Evolutionary conservation across 2,329 filamentous ascomycete genomes (phyloP).

Genomic region (Tympanopsis confertula): DNA sequence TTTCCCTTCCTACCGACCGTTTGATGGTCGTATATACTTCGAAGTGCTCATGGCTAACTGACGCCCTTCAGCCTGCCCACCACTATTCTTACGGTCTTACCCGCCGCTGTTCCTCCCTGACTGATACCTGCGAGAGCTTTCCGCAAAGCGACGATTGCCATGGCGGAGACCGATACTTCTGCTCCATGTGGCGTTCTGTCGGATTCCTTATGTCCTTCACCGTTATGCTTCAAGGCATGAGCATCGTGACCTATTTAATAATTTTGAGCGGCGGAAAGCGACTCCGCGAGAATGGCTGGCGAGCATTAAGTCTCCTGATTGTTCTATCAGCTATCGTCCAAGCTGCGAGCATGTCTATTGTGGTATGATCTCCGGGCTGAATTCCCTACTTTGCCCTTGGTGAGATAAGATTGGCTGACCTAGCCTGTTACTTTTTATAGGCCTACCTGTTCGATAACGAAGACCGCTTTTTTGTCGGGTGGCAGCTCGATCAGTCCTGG

Average conservation of each 20-base stretch:
- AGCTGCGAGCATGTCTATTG: constrained; percentile 67
- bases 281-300: constrained; percentile 74
- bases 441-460: constrained; percentile 12
- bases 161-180: constrained; percentile 63
- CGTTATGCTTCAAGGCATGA: constrained; percentile 70
- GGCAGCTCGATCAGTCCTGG: constrained; percentile 11
- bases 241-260: constrained; percentile 67
- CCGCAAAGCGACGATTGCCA: constrained; percentile 58
- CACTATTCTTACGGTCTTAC: constrained; percentile 50
- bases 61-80: too few relatives aligned
- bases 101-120: constrained; percentile 63
- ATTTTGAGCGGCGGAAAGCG: constrained; percentile 69
- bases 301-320: constrained; percentile 57
- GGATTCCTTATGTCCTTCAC: constrained; percentile 81
- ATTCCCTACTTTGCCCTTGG: neutral
- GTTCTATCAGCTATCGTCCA: constrained; percentile 56
- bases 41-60: too few relatives aligned
- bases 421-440: constrained; percentile 27
- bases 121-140: constrained; percentile 52
- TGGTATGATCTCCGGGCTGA: constrained; percentile 44
- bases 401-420: constrained; percentile 3
- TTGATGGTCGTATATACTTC: too few relatives aligned
- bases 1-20: too few relatives aligned
- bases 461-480: constrained; percentile 12
- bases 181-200: constrained; percentile 79